Evolutionary conservation across 441 rosid genomes (phyloP), one percentile per base, ranked within the genome.

Genomic region (Syzygium syzygioides): DNA sequence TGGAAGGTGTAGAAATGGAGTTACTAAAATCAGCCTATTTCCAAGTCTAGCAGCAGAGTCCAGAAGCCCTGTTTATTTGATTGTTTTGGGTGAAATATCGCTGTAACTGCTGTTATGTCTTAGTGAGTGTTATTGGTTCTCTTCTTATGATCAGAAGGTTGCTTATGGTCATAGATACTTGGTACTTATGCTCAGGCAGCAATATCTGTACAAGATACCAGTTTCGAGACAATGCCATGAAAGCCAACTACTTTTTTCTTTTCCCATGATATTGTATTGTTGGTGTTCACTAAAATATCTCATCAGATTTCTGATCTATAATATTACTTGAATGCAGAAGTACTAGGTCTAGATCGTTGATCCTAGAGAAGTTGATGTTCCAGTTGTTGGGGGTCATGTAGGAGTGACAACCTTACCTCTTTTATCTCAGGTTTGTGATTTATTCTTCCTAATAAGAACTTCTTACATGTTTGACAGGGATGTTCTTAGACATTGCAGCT

Each of bases 351-450:
- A n/a, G n/a, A n/a, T n/a, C n/a, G n/a, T 94, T 87, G 94, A 94
- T 93, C 96, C 96, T 23, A 92, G 97, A 91, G 94, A 93, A 90
- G 96, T 95, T 45, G 92, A 93, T 91, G 97, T 94, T 91, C 98
- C 98, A 11, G 98, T 95, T 54, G 97, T 96, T 86, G 96, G 96
- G 1, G 56, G 8, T 55, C 56, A 55, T 0, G 9, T 3, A 6
- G 56, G 23, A 7, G 23, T 96, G 88, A 95, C 98, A n/a, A 96
- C 95, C 50, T 91, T 96, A 93, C 99, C 99, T 86, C 94, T 97
- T 59, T 80, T 94, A 87, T 95, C 96, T 60, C 96, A 93, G 94
- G 95, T 96, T 52, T 28, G 84, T 45, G 25, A 53, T 30, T 11
- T 23, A 26, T 13, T 18, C 25, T 41, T 64, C 34, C n/a, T 41